These are phyloP conservation scores for Zygosaccharomyces bisporus DNA, from an alignment of 805 yeast species.

Conservation along the genomic window DNA sequence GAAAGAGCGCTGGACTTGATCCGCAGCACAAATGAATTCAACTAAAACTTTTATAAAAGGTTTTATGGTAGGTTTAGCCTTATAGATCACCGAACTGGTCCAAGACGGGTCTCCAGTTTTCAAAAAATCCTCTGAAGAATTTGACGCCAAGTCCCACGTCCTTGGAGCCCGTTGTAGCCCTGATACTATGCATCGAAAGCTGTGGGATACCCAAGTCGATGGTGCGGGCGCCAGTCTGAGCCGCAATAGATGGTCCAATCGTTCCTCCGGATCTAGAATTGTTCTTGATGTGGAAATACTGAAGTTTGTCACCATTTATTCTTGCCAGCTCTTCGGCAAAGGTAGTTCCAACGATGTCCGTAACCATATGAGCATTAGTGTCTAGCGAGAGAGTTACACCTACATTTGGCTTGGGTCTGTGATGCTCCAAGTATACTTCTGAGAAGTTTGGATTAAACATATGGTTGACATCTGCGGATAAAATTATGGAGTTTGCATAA, in stretches of 20 bases:
- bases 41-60: background rate
- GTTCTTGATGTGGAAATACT: slow-evolving; percentile 83
- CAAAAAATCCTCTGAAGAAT: slow-evolving; percentile 66
- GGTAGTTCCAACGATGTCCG: slow-evolving; percentile 71
- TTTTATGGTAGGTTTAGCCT: background rate
- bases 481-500: slow-evolving; percentile 71
- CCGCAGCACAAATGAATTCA: background rate
- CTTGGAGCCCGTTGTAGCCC: slow-evolving; percentile 75
- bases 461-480: slow-evolving; percentile 84
- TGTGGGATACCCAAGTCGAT: slow-evolving; percentile 82
- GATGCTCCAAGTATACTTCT: slow-evolving; percentile 67
- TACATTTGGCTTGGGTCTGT: slow-evolving; percentile 73
- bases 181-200: slow-evolving; percentile 79
- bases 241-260: slow-evolving; percentile 69
- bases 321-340: slow-evolving; percentile 67
- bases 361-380: slow-evolving; percentile 79
- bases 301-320: slow-evolving; percentile 59
- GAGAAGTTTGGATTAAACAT: slow-evolving; percentile 75
- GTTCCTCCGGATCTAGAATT: slow-evolving; percentile 86
- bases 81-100: slow-evolving; percentile 50
- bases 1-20: background rate
- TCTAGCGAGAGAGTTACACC: slow-evolving; percentile 72
- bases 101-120: slow-evolving; percentile 60
- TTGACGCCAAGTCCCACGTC: slow-evolving; percentile 73
- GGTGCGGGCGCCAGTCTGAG: slow-evolving; percentile 68